These are phyloP conservation scores for Lithospermum erythrorhizon DNA, from an alignment of 257 asterid genomes.

Conservation along the genomic window DNA sequence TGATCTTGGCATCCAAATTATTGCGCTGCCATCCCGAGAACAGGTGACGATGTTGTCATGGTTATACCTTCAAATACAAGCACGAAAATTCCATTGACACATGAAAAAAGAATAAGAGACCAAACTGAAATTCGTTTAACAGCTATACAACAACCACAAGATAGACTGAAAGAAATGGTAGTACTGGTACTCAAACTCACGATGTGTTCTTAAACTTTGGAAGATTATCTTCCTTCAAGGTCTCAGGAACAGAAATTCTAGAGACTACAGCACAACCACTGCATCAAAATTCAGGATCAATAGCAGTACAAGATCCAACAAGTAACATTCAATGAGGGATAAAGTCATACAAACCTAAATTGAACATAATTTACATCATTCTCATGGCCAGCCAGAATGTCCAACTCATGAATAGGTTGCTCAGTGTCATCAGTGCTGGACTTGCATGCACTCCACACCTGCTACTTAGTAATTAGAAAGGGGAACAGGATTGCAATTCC, in stretches of 20 bases:
- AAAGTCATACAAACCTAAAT: constrained; percentile 62
- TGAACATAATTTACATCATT: constrained; percentile 96
- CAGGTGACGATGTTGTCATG: constrained; percentile 94
- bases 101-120: background rate
- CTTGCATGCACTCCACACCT: constrained; percentile 98
- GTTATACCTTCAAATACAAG: constrained; percentile 50
- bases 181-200: constrained; percentile 26
- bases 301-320: constrained; percentile 6
- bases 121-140: background rate
- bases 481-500: background rate
- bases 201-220: constrained; percentile 85
- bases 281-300: constrained; percentile 23
- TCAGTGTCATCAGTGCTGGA: constrained; percentile 65
- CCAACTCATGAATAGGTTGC: constrained; percentile 93
- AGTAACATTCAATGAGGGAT: constrained; percentile 10
- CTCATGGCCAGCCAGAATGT: constrained; percentile 88
- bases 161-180: too few relatives aligned
- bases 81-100: background rate
- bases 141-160: background rate
- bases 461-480: constrained; percentile 14
- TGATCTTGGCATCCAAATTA: constrained; percentile 94
- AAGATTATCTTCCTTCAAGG: constrained; percentile 55
- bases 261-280: constrained; percentile 84
- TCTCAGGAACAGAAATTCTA: constrained; percentile 45
- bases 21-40: constrained; percentile 99